Base-by-base conservation (phyloP, 1,284 basidiomycete species). In the Ceratobasidium sp. region DNA sequence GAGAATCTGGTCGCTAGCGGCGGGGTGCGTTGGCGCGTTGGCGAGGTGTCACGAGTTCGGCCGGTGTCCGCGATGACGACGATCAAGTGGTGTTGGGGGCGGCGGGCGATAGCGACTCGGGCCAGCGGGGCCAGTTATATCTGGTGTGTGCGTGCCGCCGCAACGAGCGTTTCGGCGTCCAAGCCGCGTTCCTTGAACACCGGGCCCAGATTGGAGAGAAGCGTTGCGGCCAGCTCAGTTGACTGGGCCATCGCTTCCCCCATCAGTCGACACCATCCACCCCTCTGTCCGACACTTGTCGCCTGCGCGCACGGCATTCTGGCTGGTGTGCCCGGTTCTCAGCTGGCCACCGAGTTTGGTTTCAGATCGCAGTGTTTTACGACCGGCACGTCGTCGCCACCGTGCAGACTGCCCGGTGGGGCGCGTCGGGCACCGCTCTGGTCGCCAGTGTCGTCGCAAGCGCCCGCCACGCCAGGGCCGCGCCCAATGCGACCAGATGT, bases 261-360 rank as follows among this genome's bases (percentile, higher is more conserved):
- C 59, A 61, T 61, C 59, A 61, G 41, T 11, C 58, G 16, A 29
- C 58, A 39, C 58, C 34, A 31, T 41, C 19, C 37, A 61, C 41
- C 41, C 34, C 41, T 39, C 59, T 43, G 37, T 37, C n/a, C 41
- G 59, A 39, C 59, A 61, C 34, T 61, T 61, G 37, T 61, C 24
- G 29, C 59, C 39, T 41, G 7, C 39, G 59, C 11, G n/a, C 34
- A 61, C 59, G 59, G 59, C 39, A 7, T 61, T 27, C 59, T 41
- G 59, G 27, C 59, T 43, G 24, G 34, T 24, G 59, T 37, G 59
- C 59, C 14, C 59, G 59, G 59, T 61, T 27, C 59, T 61, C 59
- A 61, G 22, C 59, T 61, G n/a, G 59, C 39, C 58, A 13, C 41
- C 22, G 2, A 39, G 43, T 46, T 8, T 19, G 56, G 56, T 59